Evolutionary conservation across 345 rosid genomes (phyloP), one percentile per base, ranked within the genome.

Genomic region (Kandelia obovata): DNA sequence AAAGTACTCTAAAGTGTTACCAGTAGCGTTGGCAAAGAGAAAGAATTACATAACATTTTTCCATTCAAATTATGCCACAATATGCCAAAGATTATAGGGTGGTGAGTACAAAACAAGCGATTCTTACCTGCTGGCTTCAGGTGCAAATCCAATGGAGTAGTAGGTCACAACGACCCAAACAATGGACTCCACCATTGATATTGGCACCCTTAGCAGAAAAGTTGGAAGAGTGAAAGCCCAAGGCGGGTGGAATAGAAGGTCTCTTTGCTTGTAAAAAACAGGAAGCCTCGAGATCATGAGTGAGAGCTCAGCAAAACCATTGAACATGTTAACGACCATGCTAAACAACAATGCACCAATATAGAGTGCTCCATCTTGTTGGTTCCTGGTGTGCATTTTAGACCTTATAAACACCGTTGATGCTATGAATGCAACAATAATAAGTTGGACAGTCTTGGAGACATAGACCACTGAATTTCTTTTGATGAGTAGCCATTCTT

Each of bases 171-270:
- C 53, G 0, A 81, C 81, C 88, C 88, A 84, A 23, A 80, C 61
- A 25, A 77, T 16, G 43, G 85, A 56, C 32, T 84, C 88, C 28
- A 73, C 53, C 16, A 75, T 30, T 20, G 85, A 82, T 68, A 82
- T 58, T 0, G 90, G 90, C 60, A 84, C 73, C 65, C 77, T 80
- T 20, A 80, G 67, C 35, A 86, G 31, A 39, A 73, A 77, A 10
- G 88, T 78, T 13, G 90, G 86, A 16, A 84, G 56, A 25, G 88
- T 74, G 56, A 73, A 86, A 13, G 86, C 83, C 90, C 90, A 86
- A 7, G 88, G 80, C 7, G 85, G 86, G 62, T 80, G 82, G 30
- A 84, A 68, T 31, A 61, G 66, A 21, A 75, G 76, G 32, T 69
- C 78, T 47, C 76, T 78, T 62, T 86, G 90, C 61, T 81, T 86